Conservation (phyloP, 768 basidiomycete species). For the Exidia glandulosa region DNA sequence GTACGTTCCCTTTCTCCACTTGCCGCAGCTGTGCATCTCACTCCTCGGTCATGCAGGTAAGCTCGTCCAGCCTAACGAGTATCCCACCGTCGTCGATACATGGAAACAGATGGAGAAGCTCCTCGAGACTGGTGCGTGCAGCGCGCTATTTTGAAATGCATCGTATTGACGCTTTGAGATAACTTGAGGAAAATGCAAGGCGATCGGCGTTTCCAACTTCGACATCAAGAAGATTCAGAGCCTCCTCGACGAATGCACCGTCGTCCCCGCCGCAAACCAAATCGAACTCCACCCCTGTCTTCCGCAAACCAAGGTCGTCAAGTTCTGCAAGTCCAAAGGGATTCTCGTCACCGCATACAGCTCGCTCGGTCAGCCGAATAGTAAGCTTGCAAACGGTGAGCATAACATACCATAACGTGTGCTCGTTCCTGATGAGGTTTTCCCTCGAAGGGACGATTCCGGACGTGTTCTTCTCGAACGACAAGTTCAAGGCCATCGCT, state of each 20-base stretch:
- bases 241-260: conserved; percentile 41
- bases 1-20: conserved; percentile 8
- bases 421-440: not conserved
- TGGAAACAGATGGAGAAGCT: conserved; percentile 72
- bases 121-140: not conserved
- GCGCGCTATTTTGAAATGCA: not conserved
- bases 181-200: conserved; percentile 59
- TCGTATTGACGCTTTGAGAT: conserved; percentile 21
- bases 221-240: conserved; percentile 51
- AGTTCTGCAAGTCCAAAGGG: conserved; percentile 48
- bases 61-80: conserved; percentile 12
- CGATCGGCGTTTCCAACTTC: conserved; percentile 76
- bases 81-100: conserved; percentile 42
- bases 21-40: not conserved
- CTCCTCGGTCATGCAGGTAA: not conserved
- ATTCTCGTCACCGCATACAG: conserved; percentile 72
- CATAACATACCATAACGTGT: conserved; percentile 2
- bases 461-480: conserved; percentile 54
- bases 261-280: conserved; percentile 71
- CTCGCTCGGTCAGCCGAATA: conserved; percentile 37
- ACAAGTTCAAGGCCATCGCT: conserved; percentile 50
- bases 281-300: conserved; percentile 67
- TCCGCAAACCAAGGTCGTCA: conserved; percentile 54
- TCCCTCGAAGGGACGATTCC: conserved; percentile 35
- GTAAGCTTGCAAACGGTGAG: not conserved